Evolutionary conservation across 75 land plant species (phyloP), one percentile per base, ranked within the genome.

Genomic region (Larix kaempferi): DNA sequence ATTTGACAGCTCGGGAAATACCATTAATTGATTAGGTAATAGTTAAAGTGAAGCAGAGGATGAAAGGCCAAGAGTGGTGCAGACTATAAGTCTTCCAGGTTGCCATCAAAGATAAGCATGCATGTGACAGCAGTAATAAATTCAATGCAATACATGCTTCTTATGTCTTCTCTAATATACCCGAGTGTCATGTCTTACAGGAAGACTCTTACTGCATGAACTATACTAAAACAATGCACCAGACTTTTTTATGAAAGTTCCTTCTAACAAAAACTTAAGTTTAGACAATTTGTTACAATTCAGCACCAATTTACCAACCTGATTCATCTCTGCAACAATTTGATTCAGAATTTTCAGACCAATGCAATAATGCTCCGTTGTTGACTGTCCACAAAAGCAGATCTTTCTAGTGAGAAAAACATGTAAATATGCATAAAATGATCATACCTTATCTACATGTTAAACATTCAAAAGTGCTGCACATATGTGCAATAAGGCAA

Each of bases 271-370:
- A 16, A 66, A 17, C 21, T 6, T 16, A 26, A 26, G 0, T 33
- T 8, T 33, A 5, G 27, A 66, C 33, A 26, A 33, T 35, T 29
- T 35, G 2, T 33, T 33, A 14, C 71, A 33, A 37, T 66, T 64
- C 33, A 64, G 6, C 4, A 15, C 5, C 27, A n/a, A 75, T 57
- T 71, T 52, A 59, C 86, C 49, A 71, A 91, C 96, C 94, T 91
- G 94, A 82, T 95, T 95, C 96, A 95, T 95, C 83, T 95, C 98
- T 73, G 88, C 82, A 19, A 95, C 98, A 77, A 95, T 94, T 76
- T 95, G 98, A 82, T 93, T 95, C 56, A 95, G 74, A 56, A 95
- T 91, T 88, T 91, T 95, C 83, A 95, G 84, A 49, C 98, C 98
- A 73, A 93, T 95, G 61, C 85, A 85, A 83, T 90, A 95, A 75